Conservation (phyloP, 2,329 filamentous ascomycete genomes). For the Cordyceps fumosorosea region DNA sequence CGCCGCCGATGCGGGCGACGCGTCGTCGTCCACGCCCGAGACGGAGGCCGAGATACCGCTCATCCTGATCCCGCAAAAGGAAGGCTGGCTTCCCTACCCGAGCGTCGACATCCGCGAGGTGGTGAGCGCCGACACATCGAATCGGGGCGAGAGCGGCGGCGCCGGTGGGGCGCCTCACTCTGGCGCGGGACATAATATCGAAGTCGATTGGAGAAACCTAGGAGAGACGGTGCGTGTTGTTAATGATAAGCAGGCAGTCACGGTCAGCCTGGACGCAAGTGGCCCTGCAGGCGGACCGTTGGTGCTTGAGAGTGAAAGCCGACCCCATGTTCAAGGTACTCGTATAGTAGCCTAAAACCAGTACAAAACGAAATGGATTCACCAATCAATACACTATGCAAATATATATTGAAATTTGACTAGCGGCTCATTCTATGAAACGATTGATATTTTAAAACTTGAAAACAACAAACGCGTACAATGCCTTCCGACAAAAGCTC, state of each 20-base stretch:
- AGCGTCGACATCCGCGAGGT: slow-evolving; percentile 67
- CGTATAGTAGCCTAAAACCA: slow-evolving; percentile 4
- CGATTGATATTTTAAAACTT: neutral
- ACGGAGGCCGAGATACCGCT: slow-evolving; percentile 57
- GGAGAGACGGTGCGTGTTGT: slow-evolving; percentile 73
- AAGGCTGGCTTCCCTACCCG: slow-evolving; percentile 74
- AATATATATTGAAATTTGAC: neutral
- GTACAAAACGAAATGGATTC: neutral
- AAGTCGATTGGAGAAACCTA: slow-evolving; percentile 74
- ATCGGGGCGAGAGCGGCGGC: slow-evolving; percentile 17
- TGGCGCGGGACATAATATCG: slow-evolving; percentile 42
- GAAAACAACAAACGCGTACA: neutral
- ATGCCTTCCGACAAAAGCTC: neutral
- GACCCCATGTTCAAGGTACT: neutral
- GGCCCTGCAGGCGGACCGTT: slow-evolving; percentile 59
- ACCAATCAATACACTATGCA: neutral
- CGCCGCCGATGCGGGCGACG: slow-evolving; percentile 13
- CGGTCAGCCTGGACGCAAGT: slow-evolving; percentile 63
- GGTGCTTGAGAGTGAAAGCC: slow-evolving; percentile 55
- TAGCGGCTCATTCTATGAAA: neutral
- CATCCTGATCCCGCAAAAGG: slow-evolving; percentile 70
- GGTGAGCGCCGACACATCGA: slow-evolving; percentile 23
- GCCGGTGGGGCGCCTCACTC: slow-evolving; percentile 15
- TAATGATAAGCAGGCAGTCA: slow-evolving; percentile 63
- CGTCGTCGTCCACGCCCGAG: slow-evolving; percentile 32